Conservation (phyloP, 225 moss, liverwort and hornwort species). For the Anthoceros angustus region DNA sequence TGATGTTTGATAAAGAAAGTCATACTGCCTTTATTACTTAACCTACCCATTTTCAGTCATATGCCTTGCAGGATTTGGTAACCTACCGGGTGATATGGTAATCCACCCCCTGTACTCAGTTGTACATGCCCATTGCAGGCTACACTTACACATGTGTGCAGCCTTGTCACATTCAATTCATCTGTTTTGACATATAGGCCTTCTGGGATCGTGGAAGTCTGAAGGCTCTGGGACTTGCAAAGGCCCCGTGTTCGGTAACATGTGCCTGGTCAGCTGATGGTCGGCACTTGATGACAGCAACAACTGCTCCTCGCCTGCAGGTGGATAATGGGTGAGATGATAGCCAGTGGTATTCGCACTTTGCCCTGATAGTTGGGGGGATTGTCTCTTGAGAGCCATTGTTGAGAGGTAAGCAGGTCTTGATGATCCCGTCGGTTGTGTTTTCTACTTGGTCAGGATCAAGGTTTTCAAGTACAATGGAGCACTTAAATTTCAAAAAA, state of each 20-base stretch:
- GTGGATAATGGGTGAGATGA: slow-evolving; percentile 71
- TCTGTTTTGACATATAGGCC: slow-evolving; percentile 22
- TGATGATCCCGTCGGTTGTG: not conserved
- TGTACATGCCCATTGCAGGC: not conserved
- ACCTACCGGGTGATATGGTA: slow-evolving; percentile 94
- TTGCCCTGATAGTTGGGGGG: not conserved
- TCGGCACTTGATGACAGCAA: slow-evolving; percentile 82
- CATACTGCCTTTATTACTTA: slow-evolving; percentile 11
- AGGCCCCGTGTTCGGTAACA: slow-evolving; percentile 63
- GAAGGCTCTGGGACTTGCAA: slow-evolving; percentile 59
- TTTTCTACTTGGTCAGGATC: slow-evolving; percentile 32
- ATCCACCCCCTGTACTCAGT: slow-evolving; percentile 1
- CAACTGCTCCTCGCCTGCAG: slow-evolving; percentile 93
- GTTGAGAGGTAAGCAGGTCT: not conserved
- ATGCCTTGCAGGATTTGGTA: slow-evolving; percentile 92
- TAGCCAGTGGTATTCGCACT: not conserved
- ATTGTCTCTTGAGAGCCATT: not conserved
- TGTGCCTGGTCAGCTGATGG: slow-evolving; percentile 98
- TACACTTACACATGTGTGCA: not conserved
- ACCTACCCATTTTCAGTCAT: slow-evolving; percentile 35
- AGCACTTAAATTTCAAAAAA: slow-evolving; percentile 47
- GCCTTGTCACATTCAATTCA: not conserved
- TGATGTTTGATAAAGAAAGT: not conserved
- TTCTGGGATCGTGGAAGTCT: slow-evolving; percentile 75
- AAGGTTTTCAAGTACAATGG: slow-evolving; percentile 85